phyloP scores from a whole-genome alignment of 257 asterid species.

The Ophiorrhiza pumila region DNA sequence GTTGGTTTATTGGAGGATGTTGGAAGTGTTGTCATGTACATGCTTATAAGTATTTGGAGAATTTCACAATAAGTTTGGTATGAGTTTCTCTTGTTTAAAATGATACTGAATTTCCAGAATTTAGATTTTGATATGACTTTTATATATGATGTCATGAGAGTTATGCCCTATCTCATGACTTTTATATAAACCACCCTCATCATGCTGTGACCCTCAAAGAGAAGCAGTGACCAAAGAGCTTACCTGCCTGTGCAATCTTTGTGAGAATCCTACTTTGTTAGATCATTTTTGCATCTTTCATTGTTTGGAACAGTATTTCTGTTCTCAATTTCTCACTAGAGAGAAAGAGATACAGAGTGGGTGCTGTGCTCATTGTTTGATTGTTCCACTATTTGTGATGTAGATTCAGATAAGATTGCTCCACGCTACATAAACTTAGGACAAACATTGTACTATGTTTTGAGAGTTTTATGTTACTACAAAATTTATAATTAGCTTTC shows the following conservation, averaged over 20 bases:
- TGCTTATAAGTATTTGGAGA: too few relatives aligned
- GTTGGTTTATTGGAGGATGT: too few relatives aligned
- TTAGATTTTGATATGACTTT: too few relatives aligned
- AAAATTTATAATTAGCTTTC: too few relatives aligned
- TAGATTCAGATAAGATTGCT: background rate
- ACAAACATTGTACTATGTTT: background rate
- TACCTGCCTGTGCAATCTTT: slow-evolving; percentile 34
- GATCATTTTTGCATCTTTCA: background rate
- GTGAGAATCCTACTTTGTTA: slow-evolving; percentile 24
- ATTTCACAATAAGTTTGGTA: too few relatives aligned
- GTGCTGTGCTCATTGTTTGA: background rate
- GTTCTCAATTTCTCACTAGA: background rate
- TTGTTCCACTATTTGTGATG: background rate
- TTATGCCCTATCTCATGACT: too few relatives aligned
- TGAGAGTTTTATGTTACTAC: background rate
- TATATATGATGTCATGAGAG: too few relatives aligned
- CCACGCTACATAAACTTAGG: background rate
- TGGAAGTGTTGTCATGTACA: too few relatives aligned
- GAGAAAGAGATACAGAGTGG: background rate
- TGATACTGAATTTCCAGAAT: too few relatives aligned
- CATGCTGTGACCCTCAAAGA: slow-evolving; percentile 33
- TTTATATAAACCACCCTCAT: slow-evolving; percentile 22
- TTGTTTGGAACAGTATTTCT: background rate
- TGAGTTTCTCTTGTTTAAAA: too few relatives aligned
- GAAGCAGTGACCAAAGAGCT: slow-evolving; percentile 25